Evolutionary conservation across 345 rosid genomes (phyloP).

Genomic region (thale cress (Arabidopsis thaliana)): DNA sequence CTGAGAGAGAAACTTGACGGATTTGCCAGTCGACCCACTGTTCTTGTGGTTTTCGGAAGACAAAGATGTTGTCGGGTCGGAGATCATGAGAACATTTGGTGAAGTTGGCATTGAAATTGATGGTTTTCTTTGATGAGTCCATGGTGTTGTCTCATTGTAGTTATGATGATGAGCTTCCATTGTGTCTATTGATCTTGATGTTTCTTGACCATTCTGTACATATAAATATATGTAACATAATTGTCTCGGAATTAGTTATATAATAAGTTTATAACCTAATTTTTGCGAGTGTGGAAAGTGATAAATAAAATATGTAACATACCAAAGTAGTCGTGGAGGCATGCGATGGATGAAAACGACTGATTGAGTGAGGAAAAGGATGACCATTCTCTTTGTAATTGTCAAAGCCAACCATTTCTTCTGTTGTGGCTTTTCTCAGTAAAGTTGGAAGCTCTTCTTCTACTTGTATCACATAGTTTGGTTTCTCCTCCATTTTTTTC

Average conservation of each 20-base stretch:
- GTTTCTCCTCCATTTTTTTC: slow-evolving; percentile 45
- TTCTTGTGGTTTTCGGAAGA: slow-evolving; percentile 29
- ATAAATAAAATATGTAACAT: slow-evolving; percentile 10
- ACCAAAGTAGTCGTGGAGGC: slow-evolving; percentile 44
- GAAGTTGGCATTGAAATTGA: slow-evolving; percentile 78
- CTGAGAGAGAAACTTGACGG: slow-evolving; percentile 61
- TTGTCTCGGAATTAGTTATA: not conserved
- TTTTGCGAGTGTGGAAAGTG: slow-evolving; percentile 13
- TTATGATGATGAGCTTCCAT: slow-evolving; percentile 23
- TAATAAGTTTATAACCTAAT: slow-evolving; percentile 13
- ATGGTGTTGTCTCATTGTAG: slow-evolving; percentile 20
- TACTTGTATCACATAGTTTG: slow-evolving; percentile 13
- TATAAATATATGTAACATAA: not conserved
- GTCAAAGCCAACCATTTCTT: slow-evolving; percentile 61
- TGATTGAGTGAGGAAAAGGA: slow-evolving; percentile 19
- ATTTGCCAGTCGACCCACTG: slow-evolving; percentile 21
- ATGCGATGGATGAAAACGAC: slow-evolving; percentile 50
- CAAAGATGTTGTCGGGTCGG: slow-evolving; percentile 39
- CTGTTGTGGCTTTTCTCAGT: slow-evolving; percentile 52
- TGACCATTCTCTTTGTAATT: slow-evolving; percentile 24
- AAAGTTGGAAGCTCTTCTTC: slow-evolving; percentile 55
- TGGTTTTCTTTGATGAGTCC: slow-evolving; percentile 50
- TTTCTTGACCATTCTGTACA: slow-evolving; percentile 33
- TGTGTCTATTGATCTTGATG: slow-evolving; percentile 34
- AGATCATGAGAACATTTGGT: slow-evolving; percentile 44